Evolutionary conservation across 805 yeast genomes (phyloP).

Genomic region (Ogataea zsoltii): DNA sequence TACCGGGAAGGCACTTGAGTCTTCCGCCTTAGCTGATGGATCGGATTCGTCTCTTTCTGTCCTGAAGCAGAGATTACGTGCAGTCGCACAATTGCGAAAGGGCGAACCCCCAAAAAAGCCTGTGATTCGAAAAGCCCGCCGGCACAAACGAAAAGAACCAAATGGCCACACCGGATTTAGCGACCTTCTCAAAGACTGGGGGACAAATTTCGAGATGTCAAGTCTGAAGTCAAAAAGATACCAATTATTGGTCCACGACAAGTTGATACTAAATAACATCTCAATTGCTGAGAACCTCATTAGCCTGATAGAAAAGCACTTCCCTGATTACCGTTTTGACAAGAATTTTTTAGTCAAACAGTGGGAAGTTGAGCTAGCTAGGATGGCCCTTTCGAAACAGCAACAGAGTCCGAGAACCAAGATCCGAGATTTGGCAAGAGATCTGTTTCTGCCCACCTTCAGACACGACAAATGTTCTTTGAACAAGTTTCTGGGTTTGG

Average conservation of each 20-base stretch:
- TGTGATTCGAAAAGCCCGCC: no score
- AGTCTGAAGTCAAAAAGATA: conserved; percentile 18
- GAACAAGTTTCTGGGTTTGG: background rate
- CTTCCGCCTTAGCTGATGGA: background rate
- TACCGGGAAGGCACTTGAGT: background rate
- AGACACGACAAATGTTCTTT: conserved; percentile 3
- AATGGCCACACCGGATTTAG: conserved; percentile 21
- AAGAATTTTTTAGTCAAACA: background rate
- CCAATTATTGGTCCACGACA: conserved; percentile 32
- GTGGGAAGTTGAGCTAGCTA: conserved; percentile 24
- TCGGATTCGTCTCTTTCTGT: background rate
- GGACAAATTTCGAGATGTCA: conserved; percentile 2
- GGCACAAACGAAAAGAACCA: background rate
- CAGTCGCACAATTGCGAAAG: background rate
- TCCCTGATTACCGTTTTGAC: conserved; percentile 12
- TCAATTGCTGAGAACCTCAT: conserved; percentile 21
- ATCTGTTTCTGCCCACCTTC: conserved; percentile 21
- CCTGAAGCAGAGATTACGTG: background rate
- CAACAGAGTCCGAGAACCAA: conserved; percentile 6
- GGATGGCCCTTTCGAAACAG: conserved; percentile 2
- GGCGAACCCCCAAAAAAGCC: background rate
- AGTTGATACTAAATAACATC: conserved; percentile 20
- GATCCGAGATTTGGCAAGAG: conserved; percentile 22
- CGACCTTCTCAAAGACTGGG: conserved; percentile 27
- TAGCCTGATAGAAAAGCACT: conserved; percentile 6